phyloP scores from a whole-genome alignment of 257 asterid species.

The Scutellaria baicalensis region DNA sequence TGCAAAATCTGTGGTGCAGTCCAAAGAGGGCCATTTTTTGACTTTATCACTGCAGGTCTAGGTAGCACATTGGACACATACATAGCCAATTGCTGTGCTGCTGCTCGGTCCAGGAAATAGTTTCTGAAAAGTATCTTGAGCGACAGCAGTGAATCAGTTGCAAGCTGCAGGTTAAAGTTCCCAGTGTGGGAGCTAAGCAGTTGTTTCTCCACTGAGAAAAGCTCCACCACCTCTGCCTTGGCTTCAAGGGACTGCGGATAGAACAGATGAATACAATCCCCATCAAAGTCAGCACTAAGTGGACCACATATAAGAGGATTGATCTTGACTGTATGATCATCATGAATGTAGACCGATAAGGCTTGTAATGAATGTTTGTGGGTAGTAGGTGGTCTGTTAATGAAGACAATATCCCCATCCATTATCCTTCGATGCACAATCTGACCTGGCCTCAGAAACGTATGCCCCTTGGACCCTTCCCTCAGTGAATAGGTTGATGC shows the following conservation, averaged over 20 bases:
- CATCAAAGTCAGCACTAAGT: conserved; percentile 94
- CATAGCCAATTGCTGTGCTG: conserved; percentile 84
- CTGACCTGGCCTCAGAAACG: conserved; percentile 85
- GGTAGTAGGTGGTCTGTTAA: conserved; percentile 95
- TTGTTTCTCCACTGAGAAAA: conserved; percentile 92
- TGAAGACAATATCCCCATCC: conserved; percentile 94
- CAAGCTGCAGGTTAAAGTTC: conserved; percentile 84
- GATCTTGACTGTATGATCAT: conserved; percentile 89
- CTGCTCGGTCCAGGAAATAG: conserved; percentile 37
- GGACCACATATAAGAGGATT: conserved; percentile 95
- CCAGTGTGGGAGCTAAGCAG: conserved; percentile 97
- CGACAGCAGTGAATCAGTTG: conserved; percentile 71
- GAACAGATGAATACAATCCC: conserved; percentile 86
- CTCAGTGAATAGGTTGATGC: conserved; percentile 62
- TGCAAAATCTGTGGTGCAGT: conserved; percentile 72
- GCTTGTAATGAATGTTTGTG: conserved; percentile 98
- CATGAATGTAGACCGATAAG: conserved; percentile 70
- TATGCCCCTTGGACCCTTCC: conserved; percentile 96
- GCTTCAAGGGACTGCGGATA: conserved; percentile 96
- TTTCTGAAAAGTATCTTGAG: conserved; percentile 55
- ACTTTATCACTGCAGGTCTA: conserved; percentile 52
- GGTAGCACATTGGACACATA: conserved; percentile 46
- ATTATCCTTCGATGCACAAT: conserved; percentile 83
- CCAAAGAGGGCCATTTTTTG: conserved; percentile 66
- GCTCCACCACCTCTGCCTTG: conserved; percentile 91